Conservation (phyloP, 75 land plant genomes). For the Adiantum capillusveneris region DNA sequence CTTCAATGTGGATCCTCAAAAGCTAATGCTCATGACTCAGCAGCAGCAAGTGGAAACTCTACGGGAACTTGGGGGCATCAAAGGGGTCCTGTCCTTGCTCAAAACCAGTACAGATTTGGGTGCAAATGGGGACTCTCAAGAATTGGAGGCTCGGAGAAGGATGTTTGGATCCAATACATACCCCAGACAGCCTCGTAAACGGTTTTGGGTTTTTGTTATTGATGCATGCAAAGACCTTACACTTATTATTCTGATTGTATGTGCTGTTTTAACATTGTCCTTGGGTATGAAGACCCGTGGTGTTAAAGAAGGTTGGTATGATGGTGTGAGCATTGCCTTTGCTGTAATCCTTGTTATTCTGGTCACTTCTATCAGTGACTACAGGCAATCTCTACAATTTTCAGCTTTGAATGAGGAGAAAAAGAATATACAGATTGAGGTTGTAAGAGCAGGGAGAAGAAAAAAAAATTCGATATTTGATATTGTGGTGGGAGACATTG, state of each 20-base stretch:
- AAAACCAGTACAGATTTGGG: no score
- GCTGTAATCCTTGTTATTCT: conserved; percentile 29
- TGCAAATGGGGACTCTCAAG: no score
- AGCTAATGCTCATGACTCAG: no score
- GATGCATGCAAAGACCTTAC: conserved; percentile 36
- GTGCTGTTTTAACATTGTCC: conserved; percentile 26
- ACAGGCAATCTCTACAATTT: conserved; percentile 41
- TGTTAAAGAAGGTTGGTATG: conserved; percentile 33
- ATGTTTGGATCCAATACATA: conserved; percentile 26
- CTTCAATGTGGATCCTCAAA: no score
- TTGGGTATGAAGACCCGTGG: conserved; percentile 22
- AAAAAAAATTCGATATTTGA: conserved; percentile 24
- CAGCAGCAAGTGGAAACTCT: no score
- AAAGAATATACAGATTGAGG: conserved; percentile 32
- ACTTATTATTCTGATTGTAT: conserved; percentile 36
- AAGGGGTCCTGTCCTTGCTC: no score
- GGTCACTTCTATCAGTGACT: conserved; percentile 38
- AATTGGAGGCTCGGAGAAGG: background rate
- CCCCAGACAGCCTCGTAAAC: conserved; percentile 26
- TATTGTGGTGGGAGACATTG: conserved; percentile 33
- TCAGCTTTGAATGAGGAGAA: conserved; percentile 27
- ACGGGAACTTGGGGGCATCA: no score
- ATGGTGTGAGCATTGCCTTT: conserved; percentile 28
- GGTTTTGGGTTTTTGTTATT: conserved; percentile 27
- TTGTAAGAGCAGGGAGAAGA: conserved; percentile 27